Evolutionary conservation across 2,329 filamentous ascomycete species (phyloP).

Genomic region (Stylonectria norvegica): DNA sequence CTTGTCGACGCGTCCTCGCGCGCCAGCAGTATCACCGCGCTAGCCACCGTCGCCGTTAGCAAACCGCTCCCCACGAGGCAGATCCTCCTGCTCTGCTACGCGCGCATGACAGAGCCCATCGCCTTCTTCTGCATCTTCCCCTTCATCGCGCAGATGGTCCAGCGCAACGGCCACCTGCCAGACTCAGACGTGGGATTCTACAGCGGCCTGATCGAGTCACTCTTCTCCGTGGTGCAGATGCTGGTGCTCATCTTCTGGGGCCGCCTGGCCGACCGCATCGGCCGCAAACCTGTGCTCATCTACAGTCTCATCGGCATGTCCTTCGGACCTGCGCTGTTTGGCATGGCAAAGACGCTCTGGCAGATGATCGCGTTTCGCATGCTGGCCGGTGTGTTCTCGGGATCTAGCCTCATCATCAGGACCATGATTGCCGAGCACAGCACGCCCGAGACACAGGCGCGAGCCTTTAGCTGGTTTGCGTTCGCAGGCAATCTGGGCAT

Average conservation of each 20-base stretch:
- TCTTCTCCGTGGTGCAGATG: conserved; percentile 75
- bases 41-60: neutral
- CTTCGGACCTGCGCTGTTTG: conserved; percentile 62
- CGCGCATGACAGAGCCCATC: conserved; percentile 69
- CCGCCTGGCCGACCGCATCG: conserved; percentile 56
- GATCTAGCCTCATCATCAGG: conserved; percentile 69
- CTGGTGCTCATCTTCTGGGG: conserved; percentile 76
- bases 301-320: conserved; percentile 62
- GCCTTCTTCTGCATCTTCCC: conserved; percentile 84
- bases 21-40: conserved; percentile 4
- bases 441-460: conserved; percentile 66
- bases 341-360: conserved; percentile 61
- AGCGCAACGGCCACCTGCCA: conserved; percentile 58
- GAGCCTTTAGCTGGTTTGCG: conserved; percentile 73
- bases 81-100: conserved; percentile 69
- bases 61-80: conserved; percentile 49
- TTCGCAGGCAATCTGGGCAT: conserved; percentile 73
- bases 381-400: conserved; percentile 69
- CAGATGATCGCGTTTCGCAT: conserved; percentile 74
- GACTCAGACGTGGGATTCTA: conserved; percentile 75
- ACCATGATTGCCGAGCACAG: conserved; percentile 75
- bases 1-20: conserved; percentile 20
- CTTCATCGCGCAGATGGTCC: conserved; percentile 75
- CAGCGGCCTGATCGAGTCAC: conserved; percentile 67
- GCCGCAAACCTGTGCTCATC: conserved; percentile 70